These are phyloP conservation scores for Rhypophila decipiens DNA, from an alignment of 495 filamentous ascomycete genomes.

Conservation along the genomic window DNA sequence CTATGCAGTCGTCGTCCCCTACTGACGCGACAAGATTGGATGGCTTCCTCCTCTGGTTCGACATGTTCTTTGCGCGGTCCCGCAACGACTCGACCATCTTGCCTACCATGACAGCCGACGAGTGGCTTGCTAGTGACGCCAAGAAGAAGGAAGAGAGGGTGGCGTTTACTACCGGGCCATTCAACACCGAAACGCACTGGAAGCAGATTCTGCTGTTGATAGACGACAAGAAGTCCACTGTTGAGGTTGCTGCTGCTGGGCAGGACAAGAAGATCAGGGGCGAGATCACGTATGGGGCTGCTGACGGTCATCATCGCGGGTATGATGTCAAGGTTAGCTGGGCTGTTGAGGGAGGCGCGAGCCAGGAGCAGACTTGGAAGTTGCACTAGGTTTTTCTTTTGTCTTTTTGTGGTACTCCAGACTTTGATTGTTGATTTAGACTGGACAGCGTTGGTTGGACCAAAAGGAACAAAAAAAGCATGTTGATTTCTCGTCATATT, in stretches of 20 bases:
- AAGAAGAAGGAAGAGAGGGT: slow-evolving; percentile 40
- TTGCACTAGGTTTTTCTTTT: slow-evolving; percentile 19
- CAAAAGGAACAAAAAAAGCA: too few relatives aligned
- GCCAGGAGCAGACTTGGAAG: slow-evolving; percentile 38
- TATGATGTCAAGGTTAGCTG: slow-evolving; percentile 39
- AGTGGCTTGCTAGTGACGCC: slow-evolving; percentile 18
- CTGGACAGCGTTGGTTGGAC: too few relatives aligned
- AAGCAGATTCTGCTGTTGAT: slow-evolving; percentile 63
- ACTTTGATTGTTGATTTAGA: too few relatives aligned
- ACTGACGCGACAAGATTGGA: slow-evolving; percentile 57
- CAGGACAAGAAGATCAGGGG: slow-evolving; percentile 36
- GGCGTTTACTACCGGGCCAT: slow-evolving; percentile 74
- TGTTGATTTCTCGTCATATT: too few relatives aligned
- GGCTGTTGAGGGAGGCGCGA: slow-evolving; percentile 26
- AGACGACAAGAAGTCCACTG: slow-evolving; percentile 19
- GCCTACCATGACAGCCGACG: slow-evolving; percentile 20
- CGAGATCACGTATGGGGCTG: slow-evolving; percentile 39
- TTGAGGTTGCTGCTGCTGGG: slow-evolving; percentile 21
- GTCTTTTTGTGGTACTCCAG: neutral
- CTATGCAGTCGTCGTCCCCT: slow-evolving; percentile 19
- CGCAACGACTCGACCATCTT: slow-evolving; percentile 11
- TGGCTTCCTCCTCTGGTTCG: slow-evolving; percentile 74
- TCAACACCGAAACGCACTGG: slow-evolving; percentile 77
- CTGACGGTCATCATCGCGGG: slow-evolving; percentile 43
- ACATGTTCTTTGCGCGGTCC: slow-evolving; percentile 64